phyloP scores from a whole-genome alignment of 495 filamentous ascomycete species.

The Podospora appendiculata region DNA sequence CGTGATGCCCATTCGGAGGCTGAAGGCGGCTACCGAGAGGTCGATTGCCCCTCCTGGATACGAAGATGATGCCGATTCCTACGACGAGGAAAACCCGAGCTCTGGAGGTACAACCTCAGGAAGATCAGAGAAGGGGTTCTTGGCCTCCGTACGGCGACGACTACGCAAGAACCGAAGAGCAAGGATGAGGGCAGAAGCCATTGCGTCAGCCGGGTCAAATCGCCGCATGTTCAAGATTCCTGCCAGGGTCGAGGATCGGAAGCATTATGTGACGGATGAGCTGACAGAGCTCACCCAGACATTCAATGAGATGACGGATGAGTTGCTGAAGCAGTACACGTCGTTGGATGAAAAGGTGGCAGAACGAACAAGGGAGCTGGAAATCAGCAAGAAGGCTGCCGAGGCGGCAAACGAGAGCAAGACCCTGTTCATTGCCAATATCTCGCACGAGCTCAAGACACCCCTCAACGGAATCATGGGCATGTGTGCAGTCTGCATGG shows the following conservation, averaged over 20 bases:
- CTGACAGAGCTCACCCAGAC: constrained; percentile 78
- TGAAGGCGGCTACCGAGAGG: constrained; percentile 71
- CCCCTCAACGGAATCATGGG: constrained; percentile 89
- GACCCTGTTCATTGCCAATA: constrained; percentile 92
- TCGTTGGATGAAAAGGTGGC: constrained; percentile 76
- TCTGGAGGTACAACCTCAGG: constrained; percentile 27
- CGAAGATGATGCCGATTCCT: constrained; percentile 33
- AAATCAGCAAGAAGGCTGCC: constrained; percentile 82
- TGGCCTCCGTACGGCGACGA: constrained; percentile 26
- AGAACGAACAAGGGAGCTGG: constrained; percentile 74
- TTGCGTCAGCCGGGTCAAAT: constrained; percentile 29
- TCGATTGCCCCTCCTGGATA: constrained; percentile 60
- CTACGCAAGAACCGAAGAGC: constrained; percentile 16
- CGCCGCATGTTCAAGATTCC: constrained; percentile 72
- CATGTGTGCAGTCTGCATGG: constrained; percentile 88
- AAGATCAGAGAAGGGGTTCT: constrained; percentile 30
- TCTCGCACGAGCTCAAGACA: constrained; percentile 89
- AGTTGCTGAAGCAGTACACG: constrained; percentile 77
- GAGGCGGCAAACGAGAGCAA: constrained; percentile 93
- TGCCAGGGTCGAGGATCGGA: constrained; percentile 65
- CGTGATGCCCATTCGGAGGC: constrained; percentile 68
- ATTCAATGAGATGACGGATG: constrained; percentile 92
- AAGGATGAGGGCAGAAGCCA: constrained; percentile 23
- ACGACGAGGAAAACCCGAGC: constrained; percentile 37
- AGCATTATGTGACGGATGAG: constrained; percentile 74